phyloP scores from a whole-genome alignment of 2,329 filamentous ascomycete genomes.

The Tolypocladium ophioglossoides region DNA sequence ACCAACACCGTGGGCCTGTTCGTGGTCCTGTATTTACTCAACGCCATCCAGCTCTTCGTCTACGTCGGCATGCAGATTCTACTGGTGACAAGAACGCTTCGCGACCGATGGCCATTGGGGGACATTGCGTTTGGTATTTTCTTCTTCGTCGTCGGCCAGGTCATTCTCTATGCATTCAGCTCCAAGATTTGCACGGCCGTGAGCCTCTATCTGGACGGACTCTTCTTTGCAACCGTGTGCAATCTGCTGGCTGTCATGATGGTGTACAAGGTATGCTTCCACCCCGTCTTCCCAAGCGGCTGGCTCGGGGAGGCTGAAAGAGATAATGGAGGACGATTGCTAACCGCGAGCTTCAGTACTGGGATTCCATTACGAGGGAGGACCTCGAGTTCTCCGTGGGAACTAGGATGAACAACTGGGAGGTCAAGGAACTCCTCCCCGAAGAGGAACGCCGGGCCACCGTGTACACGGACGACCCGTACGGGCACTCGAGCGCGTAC shows the following conservation, averaged over 20 bases:
- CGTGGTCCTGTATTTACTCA: constrained; percentile 83
- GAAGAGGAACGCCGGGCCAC: constrained; percentile 71
- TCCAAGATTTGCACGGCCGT: constrained; percentile 71
- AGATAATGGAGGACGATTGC: too few relatives aligned
- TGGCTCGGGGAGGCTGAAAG: neutral
- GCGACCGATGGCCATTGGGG: constrained; percentile 91
- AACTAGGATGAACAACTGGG: constrained; percentile 93
- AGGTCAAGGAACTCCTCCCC: constrained; percentile 82
- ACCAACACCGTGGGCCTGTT: constrained; percentile 84
- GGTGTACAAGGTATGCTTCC: constrained; percentile 74
- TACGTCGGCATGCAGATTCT: constrained; percentile 84
- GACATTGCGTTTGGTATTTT: constrained; percentile 85
- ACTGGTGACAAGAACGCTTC: constrained; percentile 77
- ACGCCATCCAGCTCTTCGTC: constrained; percentile 73
- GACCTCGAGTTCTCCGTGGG: constrained; percentile 97
- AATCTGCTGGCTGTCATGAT: constrained; percentile 97
- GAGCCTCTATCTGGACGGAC: constrained; percentile 85
- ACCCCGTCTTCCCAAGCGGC: neutral
- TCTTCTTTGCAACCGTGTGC: constrained; percentile 90
- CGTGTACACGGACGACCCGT: constrained; percentile 59
- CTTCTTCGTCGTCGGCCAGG: constrained; percentile 87
- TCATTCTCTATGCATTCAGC: constrained; percentile 85
- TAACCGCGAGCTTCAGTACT: constrained; percentile 54
- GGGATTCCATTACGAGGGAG: constrained; percentile 97
- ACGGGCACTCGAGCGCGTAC: constrained; percentile 43